Evolutionary conservation across 805 yeast species (phyloP).

Genomic region (Wickerhamiella nectarea): DNA sequence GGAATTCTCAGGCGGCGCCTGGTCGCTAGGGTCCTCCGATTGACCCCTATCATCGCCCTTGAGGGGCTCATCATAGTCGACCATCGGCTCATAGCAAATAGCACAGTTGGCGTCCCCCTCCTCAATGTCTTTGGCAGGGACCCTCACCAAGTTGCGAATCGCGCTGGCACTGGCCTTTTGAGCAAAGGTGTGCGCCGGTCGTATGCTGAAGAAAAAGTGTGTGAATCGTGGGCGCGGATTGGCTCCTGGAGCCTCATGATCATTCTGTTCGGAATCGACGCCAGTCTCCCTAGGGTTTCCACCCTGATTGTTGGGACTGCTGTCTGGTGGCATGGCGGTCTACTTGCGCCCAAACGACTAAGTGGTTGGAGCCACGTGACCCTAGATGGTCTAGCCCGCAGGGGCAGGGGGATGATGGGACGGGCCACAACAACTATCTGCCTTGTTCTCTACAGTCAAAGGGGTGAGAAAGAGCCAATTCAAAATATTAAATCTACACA

Average conservation of each 20-base stretch:
- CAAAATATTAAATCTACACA: neutral
- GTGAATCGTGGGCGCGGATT: slow-evolving; percentile 3
- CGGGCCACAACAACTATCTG: neutral
- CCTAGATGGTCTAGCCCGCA: too few species aligned
- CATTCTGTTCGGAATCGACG: neutral
- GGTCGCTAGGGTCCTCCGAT: neutral
- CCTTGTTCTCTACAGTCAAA: too few species aligned
- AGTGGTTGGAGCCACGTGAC: neutral
- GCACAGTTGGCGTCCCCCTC: slow-evolving; percentile 14
- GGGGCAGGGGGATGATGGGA: too few species aligned
- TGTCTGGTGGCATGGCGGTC: slow-evolving; percentile 5
- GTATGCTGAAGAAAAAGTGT: neutral
- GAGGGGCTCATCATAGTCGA: slow-evolving; percentile 3
- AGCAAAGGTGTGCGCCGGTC: neutral
- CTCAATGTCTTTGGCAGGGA: slow-evolving; percentile 8
- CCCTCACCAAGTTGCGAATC: slow-evolving; percentile 1
- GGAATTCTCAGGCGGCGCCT: too few species aligned
- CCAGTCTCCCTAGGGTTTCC: neutral
- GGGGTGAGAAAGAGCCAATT: neutral
- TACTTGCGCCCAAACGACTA: neutral
- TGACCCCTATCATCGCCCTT: too few species aligned
- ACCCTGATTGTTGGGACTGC: neutral
- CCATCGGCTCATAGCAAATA: slow-evolving; percentile 18
- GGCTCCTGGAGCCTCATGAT: neutral
- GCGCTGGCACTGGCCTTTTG: slow-evolving; percentile 6